Evolutionary conservation across 139 green algal species (phyloP).

Genomic region (Volvox africanus): DNA sequence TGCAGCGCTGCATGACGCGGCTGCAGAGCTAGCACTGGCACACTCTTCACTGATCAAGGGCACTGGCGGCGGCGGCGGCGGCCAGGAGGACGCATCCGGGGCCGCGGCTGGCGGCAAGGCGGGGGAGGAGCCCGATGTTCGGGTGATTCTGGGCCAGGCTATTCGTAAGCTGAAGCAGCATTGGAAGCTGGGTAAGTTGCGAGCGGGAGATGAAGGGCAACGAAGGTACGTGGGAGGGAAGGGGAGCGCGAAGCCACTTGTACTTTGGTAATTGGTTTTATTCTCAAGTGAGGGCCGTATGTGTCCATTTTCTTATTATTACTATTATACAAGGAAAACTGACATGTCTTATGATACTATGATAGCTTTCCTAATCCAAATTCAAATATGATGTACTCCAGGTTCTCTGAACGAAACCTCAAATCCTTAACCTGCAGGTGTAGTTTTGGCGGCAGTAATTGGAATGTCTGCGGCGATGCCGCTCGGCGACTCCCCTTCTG

Average conservation of each 20-base stretch:
- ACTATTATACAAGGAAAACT: too few species aligned
- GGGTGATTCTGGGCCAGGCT: conserved; percentile 63
- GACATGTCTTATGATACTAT: too few species aligned
- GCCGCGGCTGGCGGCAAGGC: too few species aligned
- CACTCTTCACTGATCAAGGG: conserved; percentile 41
- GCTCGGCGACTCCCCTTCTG: conserved; percentile 29
- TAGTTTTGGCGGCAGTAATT: conserved; percentile 62
- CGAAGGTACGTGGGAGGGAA: too few species aligned
- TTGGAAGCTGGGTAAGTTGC: conserved; percentile 62
- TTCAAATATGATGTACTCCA: too few species aligned
- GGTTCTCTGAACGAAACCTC: too few species aligned
- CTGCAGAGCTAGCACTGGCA: conserved; percentile 58
- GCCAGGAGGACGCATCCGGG: not conserved
- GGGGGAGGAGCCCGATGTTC: conserved; percentile 48
- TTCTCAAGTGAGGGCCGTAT: too few species aligned
- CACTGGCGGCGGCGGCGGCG: not conserved
- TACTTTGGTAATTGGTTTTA: too few species aligned
- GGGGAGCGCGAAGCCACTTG: too few species aligned
- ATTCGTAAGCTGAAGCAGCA: conserved; percentile 78
- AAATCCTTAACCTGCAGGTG: conserved; percentile 54
- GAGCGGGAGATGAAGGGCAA: not conserved
- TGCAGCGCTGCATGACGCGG: conserved; percentile 59
- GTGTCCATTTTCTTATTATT: too few species aligned
- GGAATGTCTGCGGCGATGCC: conserved; percentile 49
- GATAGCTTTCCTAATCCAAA: too few species aligned